Evolutionary conservation across 2,329 filamentous ascomycete species (phyloP), one percentile per base, ranked within the genome.

Genomic region (Exophiala sideris): DNA sequence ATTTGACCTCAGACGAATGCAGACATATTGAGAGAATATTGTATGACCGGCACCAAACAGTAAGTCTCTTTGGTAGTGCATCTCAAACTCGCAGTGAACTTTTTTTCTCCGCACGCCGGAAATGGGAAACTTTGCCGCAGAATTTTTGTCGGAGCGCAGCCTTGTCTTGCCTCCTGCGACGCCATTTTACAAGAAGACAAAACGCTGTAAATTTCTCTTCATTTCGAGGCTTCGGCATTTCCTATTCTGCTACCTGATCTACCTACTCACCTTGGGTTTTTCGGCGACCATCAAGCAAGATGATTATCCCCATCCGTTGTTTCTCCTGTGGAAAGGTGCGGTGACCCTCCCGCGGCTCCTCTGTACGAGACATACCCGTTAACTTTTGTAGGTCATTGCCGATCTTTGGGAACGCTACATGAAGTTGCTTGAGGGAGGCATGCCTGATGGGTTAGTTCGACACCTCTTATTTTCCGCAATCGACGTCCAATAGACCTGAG

Each of bases 281-380:
- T 6, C 35, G 11, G 4, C 35, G 12, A 40, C 14, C n/a, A 14
- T 56, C 45, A 59, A 59, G 63, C 76, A 87, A 75, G 53, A 99
- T 99, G 94, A 99, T 99, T 75, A 97, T 99, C 65, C 94, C 94
- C 2, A 89, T 99, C 63, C 90, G 94, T 65, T 99, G 94, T 78
- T 99, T 99, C 76, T 97, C 94, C 54, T 99, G 94, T 74, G 94
- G 94, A 73, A 99, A 99, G 89, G 94, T 96, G 75, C 56, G 74
- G 29, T 18, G 64, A 33, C 16, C 9, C 5, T 42, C 42, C 14
- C 3, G 20, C 16, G 24, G 4, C 10, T 10, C 20, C n/a, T 39
- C 14, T 14, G 29, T 29, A 44, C n/a, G 33, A 51, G 34, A 45
- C 51, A 65, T 35, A 65, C 50, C 65, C 53, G 59, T 70, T 74